Percentiles rank a stretch among this genome's conserved stretches.
Evolutionary conservation across 495 filamentous ascomycete species (phyloP).

Genomic region (Choiromyces venosus): DNA sequence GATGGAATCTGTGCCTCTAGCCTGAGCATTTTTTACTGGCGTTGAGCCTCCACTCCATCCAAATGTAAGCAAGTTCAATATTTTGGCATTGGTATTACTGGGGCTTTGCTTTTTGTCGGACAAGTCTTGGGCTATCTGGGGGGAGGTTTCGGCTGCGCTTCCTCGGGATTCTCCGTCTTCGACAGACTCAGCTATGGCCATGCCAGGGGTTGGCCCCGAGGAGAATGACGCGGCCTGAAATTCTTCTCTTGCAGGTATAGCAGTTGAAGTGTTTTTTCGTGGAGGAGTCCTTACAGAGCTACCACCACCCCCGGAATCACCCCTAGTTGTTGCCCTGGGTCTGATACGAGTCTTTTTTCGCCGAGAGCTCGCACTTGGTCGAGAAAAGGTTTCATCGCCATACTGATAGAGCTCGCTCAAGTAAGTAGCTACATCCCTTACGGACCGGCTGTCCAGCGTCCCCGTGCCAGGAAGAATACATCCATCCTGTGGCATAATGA

Average conservation of each 20-base stretch:
- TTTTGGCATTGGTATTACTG: slow-evolving; percentile 34
- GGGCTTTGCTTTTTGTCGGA: slow-evolving; percentile 19
- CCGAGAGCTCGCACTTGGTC: slow-evolving; percentile 11
- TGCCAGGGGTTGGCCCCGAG: slow-evolving; percentile 4
- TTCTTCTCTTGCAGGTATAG: slow-evolving; percentile 10
- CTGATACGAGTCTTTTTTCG: slow-evolving; percentile 23
- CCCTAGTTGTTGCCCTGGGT: slow-evolving; percentile 12
- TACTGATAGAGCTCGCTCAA: slow-evolving; percentile 36
- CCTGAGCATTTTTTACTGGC: background rate
- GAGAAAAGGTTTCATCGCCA: slow-evolving; percentile 28
- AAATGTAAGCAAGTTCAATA: slow-evolving; percentile 40
- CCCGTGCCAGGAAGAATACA: slow-evolving; percentile 40
- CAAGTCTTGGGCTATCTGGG: slow-evolving; percentile 5
- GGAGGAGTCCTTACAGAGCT: slow-evolving; percentile 16
- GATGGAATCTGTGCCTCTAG: slow-evolving; percentile 2
- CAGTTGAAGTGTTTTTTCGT: slow-evolving; percentile 11
- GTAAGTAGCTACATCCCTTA: slow-evolving; percentile 36
- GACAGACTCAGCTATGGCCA: slow-evolving; percentile 2
- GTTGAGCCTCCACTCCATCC: slow-evolving; percentile 37
- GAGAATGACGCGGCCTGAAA: slow-evolving; percentile 4
- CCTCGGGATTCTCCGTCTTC: background rate
- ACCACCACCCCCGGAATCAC: background rate
- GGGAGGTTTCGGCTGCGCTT: slow-evolving; percentile 2
- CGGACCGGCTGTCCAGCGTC: slow-evolving; percentile 28
- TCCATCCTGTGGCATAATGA: slow-evolving; percentile 38